These are phyloP conservation scores for Leonotis leonurus DNA, from an alignment of 257 asterid genomes.

Conservation along the genomic window DNA sequence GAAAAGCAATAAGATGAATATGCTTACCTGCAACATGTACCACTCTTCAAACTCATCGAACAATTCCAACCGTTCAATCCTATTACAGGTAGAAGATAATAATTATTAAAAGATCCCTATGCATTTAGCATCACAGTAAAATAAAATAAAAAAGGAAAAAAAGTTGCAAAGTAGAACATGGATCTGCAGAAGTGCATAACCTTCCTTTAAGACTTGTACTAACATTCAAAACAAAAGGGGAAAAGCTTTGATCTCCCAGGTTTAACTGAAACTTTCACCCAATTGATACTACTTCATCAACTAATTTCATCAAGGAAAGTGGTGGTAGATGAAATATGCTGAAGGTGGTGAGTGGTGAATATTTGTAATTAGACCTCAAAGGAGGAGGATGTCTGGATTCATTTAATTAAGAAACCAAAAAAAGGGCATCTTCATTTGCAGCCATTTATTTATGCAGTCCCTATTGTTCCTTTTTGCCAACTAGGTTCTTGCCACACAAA, in stretches of 20 bases:
- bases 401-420: background rate
- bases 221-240: slow-evolving; percentile 1
- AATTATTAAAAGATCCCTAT: slow-evolving; percentile 16
- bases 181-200: slow-evolving; percentile 13
- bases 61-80: slow-evolving; percentile 92
- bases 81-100: slow-evolving; percentile 30
- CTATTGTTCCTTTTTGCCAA: background rate
- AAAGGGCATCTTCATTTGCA: background rate
- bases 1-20: slow-evolving; percentile 17
- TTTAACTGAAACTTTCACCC: slow-evolving; percentile 3
- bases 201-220: slow-evolving; percentile 13
- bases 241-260: background rate
- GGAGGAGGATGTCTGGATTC: background rate
- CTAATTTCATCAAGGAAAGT: slow-evolving; percentile 5
- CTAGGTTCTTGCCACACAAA: background rate
- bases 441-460: background rate
- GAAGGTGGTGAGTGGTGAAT: background rate
- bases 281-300: background rate
- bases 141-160: slow-evolving; percentile 2
- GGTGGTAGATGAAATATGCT: background rate
- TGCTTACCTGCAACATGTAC: slow-evolving; percentile 98
- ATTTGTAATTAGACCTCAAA: background rate
- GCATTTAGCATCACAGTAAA: slow-evolving; percentile 12
- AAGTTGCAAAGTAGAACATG: slow-evolving; percentile 18
- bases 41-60: slow-evolving; percentile 55